A percentile compares a stretch with the other conserved stretches of the same genome.
Conservation (phyloP, 2,329 filamentous ascomycete species). For the Fusarium sp. region DNA sequence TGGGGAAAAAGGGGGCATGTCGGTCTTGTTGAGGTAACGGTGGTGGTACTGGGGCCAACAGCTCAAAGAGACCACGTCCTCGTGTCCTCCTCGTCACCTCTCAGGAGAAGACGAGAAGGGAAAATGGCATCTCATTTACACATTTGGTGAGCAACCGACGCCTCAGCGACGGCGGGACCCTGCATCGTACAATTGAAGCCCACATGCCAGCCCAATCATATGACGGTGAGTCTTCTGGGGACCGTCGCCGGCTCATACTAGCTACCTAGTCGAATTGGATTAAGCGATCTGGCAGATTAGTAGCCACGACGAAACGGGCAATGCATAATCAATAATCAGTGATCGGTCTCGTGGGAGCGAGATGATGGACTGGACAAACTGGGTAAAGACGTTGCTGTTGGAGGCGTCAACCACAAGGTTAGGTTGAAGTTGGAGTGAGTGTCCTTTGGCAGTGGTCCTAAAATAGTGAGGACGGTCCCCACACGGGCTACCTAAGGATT, state of each 20-base stretch:
- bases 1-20: background rate
- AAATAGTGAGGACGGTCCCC: slow-evolving; percentile 27
- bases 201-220: slow-evolving; percentile 17
- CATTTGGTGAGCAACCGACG: slow-evolving; percentile 14
- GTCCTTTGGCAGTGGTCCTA: background rate
- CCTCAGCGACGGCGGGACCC: slow-evolving; percentile 21
- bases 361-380: slow-evolving; percentile 25
- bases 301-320: background rate
- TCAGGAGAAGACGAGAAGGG: background rate
- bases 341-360: slow-evolving; percentile 18
- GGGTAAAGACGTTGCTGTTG: slow-evolving; percentile 30
- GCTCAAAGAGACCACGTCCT: background rate
- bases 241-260: background rate
- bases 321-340: background rate
- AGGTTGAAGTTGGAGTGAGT: background rate
- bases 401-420: slow-evolving; percentile 11
- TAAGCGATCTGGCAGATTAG: background rate
- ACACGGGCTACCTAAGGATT: slow-evolving; percentile 24
- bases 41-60: background rate
- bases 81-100: background rate
- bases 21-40: background rate
- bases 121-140: slow-evolving; percentile 1
- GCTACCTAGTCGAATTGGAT: background rate
- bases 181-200: slow-evolving; percentile 19
- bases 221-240: slow-evolving; percentile 29